phyloP scores from a whole-genome alignment of 2,329 filamentous ascomycete species.

The Exutisphaerella laricina region DNA sequence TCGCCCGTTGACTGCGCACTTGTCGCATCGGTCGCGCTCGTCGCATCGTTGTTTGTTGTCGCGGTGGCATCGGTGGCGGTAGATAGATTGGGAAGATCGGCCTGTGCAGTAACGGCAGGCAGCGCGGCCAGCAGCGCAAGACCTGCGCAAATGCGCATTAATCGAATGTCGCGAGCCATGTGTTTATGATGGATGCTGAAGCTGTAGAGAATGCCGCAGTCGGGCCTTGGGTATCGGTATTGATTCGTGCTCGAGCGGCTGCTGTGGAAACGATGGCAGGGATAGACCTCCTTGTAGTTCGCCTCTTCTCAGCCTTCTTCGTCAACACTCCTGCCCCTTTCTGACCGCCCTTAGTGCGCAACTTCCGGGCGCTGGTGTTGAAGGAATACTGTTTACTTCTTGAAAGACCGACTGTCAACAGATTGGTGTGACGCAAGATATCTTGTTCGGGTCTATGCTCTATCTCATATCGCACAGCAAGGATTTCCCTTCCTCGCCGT shows the following conservation, averaged over 20 bases:
- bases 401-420: constrained; percentile 4
- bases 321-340: constrained; percentile 6
- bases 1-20: no score
- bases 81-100: constrained; percentile 26
- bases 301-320: constrained; percentile 6
- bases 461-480: constrained; percentile 2
- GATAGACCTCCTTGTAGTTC: neutral
- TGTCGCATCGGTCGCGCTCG: constrained; percentile 15
- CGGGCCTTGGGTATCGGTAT: neutral
- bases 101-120: constrained; percentile 23
- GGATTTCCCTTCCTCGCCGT: no score
- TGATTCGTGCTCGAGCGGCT: neutral
- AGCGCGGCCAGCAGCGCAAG: constrained; percentile 22
- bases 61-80: constrained; percentile 22
- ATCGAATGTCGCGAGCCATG: constrained; percentile 8
- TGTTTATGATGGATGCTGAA: neutral
- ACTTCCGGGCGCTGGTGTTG: neutral
- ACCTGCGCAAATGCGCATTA: constrained; percentile 19
- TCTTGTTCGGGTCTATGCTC: constrained; percentile 1
- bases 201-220: constrained; percentile 1
- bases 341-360: neutral
- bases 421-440: constrained; percentile 6
- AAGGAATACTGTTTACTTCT: constrained; percentile 1
- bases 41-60: constrained; percentile 18
- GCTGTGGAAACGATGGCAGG: neutral